Evolutionary conservation across 2,329 filamentous ascomycete species (phyloP).

Genomic region (Uncinocarpus reesii): DNA sequence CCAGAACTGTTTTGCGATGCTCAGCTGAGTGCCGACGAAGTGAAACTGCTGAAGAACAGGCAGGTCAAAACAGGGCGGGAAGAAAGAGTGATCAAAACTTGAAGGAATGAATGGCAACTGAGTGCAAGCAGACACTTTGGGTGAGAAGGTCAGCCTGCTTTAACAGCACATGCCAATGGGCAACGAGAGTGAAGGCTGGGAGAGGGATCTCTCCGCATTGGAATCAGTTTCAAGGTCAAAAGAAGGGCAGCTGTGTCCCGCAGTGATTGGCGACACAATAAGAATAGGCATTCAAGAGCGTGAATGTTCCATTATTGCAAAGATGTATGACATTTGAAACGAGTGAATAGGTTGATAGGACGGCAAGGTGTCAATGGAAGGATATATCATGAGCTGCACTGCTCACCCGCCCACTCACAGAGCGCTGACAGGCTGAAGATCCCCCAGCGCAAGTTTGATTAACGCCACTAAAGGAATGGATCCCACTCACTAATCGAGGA

Average conservation of each 20-base stretch:
- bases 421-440: background rate
- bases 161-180: background rate
- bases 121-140: background rate
- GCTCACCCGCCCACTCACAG: background rate
- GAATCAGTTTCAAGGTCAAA: background rate
- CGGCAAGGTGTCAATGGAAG: background rate
- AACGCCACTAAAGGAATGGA: background rate
- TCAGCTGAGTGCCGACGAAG: background rate
- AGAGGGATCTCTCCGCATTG: background rate
- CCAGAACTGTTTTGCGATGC: background rate
- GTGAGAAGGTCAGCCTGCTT: background rate
- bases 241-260: background rate
- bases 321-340: background rate
- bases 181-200: background rate
- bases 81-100: constrained; percentile 1
- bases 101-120: background rate
- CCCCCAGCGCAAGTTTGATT: background rate
- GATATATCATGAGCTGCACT: background rate
- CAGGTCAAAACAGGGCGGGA: background rate
- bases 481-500: background rate
- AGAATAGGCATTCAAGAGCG: constrained; percentile 1
- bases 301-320: constrained; percentile 4
- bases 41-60: background rate
- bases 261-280: background rate
- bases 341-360: constrained; percentile 2